phyloP scores from a whole-genome alignment of 1,284 basidiomycete species.

The Cryptococcus sp. region DNA sequence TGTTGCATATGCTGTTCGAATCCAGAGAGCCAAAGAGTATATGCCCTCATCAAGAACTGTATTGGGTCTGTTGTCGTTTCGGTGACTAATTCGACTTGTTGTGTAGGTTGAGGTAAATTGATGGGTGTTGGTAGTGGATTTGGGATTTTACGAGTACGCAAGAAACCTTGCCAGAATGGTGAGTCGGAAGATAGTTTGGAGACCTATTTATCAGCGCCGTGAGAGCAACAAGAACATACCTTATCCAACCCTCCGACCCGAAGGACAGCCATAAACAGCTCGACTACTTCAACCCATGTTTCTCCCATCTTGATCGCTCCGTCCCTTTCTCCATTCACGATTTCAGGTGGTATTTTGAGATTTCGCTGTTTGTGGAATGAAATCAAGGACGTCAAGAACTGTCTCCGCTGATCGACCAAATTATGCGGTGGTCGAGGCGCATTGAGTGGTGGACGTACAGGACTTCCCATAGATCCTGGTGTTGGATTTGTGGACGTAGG shows the following conservation, averaged over 20 bases:
- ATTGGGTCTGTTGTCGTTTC: slow-evolving; percentile 30
- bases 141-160: slow-evolving; percentile 23
- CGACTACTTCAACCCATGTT: slow-evolving; percentile 34
- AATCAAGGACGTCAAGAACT: slow-evolving; percentile 29
- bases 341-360: slow-evolving; percentile 25
- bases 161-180: slow-evolving; percentile 24
- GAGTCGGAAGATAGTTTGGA: slow-evolving; percentile 19
- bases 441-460: slow-evolving; percentile 2
- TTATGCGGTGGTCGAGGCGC: slow-evolving; percentile 6
- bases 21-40: slow-evolving; percentile 33
- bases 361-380: slow-evolving; percentile 22
- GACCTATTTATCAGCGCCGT: slow-evolving; percentile 1
- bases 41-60: slow-evolving; percentile 31
- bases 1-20: slow-evolving; percentile 38
- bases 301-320: slow-evolving; percentile 33
- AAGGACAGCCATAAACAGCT: slow-evolving; percentile 36
- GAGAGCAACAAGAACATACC: slow-evolving; percentile 4
- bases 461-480: slow-evolving; percentile 1
- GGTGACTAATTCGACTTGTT: slow-evolving; percentile 17
- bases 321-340: slow-evolving; percentile 36
- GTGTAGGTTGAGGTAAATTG: slow-evolving; percentile 17
- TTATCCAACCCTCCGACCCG: slow-evolving; percentile 26
- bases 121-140: slow-evolving; percentile 30
- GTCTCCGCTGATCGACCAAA: slow-evolving; percentile 20
- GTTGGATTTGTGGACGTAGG: slow-evolving; percentile 3